phyloP scores from a whole-genome alignment of 495 filamentous ascomycete genomes.

The Staphylotrichum longicolle region DNA sequence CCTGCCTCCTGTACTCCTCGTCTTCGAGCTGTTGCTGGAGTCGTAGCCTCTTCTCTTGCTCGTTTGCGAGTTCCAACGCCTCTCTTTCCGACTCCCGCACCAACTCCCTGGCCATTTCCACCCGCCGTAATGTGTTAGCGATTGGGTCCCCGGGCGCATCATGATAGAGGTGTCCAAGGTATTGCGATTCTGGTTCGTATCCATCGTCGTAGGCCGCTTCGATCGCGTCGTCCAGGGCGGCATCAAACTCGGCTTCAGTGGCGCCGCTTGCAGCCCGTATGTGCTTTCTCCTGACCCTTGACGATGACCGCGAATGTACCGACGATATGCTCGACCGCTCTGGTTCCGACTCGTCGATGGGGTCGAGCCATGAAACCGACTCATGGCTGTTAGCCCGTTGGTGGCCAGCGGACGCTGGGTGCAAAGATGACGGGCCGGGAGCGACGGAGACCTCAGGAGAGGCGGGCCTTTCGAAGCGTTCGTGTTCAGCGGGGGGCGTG shows the following conservation, averaged over 20 bases:
- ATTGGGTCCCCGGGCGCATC: conserved; percentile 49
- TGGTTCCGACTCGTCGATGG: conserved; percentile 96
- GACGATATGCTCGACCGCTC: conserved; percentile 77
- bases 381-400: conserved; percentile 63
- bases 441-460: conserved; percentile 45
- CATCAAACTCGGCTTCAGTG: conserved; percentile 91
- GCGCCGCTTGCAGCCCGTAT: conserved; percentile 66
- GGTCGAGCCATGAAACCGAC: conserved; percentile 91
- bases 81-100: conserved; percentile 77
- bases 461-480: conserved; percentile 38
- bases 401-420: conserved; percentile 41
- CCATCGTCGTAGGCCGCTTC: conserved; percentile 96
- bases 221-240: conserved; percentile 90
- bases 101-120: conserved; percentile 75
- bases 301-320: conserved; percentile 75
- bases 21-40: conserved; percentile 37
- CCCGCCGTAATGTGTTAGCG: conserved; percentile 61
- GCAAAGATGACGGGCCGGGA: conserved; percentile 32
- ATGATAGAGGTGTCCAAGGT: conserved; percentile 39
- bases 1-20: conserved; percentile 39
- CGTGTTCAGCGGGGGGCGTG: conserved; percentile 33
- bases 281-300: conserved; percentile 63
- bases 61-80: conserved; percentile 61
- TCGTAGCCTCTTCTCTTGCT: conserved; percentile 48
- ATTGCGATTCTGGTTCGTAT: conserved; percentile 66